Conservation (phyloP, 2,329 filamentous ascomycete genomes). For the Grosmannia serpens region DNA sequence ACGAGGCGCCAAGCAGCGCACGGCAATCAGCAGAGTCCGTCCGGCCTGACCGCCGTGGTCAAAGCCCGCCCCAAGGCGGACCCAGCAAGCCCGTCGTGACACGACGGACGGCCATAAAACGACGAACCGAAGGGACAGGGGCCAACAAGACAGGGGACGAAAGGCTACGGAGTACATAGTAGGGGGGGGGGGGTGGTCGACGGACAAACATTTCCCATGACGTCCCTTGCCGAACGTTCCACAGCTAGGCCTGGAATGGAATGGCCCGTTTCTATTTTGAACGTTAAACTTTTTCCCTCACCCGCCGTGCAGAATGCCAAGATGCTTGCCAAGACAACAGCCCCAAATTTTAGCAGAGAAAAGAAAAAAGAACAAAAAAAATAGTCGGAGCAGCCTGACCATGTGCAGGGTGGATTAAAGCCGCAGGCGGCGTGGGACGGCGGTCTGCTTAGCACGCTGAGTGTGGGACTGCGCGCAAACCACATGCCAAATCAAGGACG, state of each 20-base stretch:
- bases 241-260: neutral
- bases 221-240: constrained; percentile 2
- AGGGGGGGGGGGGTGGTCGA: neutral
- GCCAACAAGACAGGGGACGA: no score
- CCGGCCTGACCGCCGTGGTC: neutral
- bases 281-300: constrained; percentile 12
- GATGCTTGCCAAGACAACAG: neutral
- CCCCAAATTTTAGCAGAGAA: neutral
- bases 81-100: no score
- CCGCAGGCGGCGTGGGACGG: neutral
- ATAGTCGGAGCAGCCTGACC: neutral
- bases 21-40: neutral
- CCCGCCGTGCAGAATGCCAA: neutral
- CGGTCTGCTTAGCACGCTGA: neutral
- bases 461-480: neutral
- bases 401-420: neutral
- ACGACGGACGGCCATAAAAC: no score
- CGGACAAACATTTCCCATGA: neutral
- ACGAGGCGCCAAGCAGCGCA: neutral
- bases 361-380: neutral
- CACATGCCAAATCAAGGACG: neutral
- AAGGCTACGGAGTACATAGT: no score
- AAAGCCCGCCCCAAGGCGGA: neutral
- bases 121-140: no score
- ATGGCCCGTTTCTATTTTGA: constrained; percentile 12